Conservation (phyloP, 352 stramenopile species). For the Globisporangium spiculum region DNA sequence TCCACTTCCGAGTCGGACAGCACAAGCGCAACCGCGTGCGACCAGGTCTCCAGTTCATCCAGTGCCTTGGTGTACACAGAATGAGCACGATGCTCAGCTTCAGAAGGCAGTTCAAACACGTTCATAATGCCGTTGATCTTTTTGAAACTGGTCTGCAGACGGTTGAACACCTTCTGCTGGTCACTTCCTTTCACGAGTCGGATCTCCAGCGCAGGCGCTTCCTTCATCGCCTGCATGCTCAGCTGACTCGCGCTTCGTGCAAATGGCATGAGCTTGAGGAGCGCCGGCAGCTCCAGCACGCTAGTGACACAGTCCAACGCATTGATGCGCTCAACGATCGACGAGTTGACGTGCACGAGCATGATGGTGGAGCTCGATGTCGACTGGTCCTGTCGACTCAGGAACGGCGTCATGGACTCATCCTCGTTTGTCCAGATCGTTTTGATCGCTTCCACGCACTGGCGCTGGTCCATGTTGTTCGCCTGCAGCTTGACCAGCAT, state of each 20-base stretch:
- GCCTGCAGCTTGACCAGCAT: conserved; percentile 52
- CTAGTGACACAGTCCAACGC: conserved; percentile 44
- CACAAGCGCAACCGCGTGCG: conserved; percentile 46
- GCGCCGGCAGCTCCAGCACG: conserved; percentile 40
- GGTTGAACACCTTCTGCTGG: conserved; percentile 24
- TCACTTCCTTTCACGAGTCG: conserved; percentile 42
- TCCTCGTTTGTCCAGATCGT: conserved; percentile 31
- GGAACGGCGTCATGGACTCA: conserved; percentile 45
- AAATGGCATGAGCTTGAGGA: conserved; percentile 78
- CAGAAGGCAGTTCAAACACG: conserved; percentile 40
- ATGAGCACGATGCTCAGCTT: conserved; percentile 22
- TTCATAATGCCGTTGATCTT: conserved; percentile 56
- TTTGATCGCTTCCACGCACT: conserved; percentile 41
- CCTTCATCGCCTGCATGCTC: conserved; percentile 24
- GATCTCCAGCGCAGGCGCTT: conserved; percentile 58
- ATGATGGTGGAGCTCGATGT: conserved; percentile 43
- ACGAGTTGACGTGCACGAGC: conserved; percentile 47
- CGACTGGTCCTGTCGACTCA: conserved; percentile 44
- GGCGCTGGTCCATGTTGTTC: conserved; percentile 33
- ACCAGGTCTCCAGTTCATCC: conserved; percentile 54
- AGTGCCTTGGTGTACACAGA: conserved; percentile 56
- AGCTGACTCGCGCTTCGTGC: conserved; percentile 45
- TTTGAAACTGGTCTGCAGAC: conserved; percentile 37
- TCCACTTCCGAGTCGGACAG: conserved; percentile 52
- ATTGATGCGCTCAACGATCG: conserved; percentile 29